Evolutionary conservation across 768 basidiomycete species (phyloP).

Genomic region (Boletus sensibilis): DNA sequence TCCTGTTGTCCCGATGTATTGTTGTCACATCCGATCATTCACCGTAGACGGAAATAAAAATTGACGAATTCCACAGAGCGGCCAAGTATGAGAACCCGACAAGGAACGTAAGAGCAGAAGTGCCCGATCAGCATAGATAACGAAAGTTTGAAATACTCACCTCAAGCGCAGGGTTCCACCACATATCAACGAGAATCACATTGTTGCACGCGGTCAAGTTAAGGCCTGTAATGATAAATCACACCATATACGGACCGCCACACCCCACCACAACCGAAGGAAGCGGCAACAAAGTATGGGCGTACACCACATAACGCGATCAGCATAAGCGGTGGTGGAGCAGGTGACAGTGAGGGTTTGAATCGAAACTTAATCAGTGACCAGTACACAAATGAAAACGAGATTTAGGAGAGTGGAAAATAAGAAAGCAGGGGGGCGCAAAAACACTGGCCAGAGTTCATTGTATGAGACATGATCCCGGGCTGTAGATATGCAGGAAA

Average conservation of each 20-base stretch:
- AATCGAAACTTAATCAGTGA: slow-evolving; percentile 16
- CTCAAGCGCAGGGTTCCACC: slow-evolving; percentile 93
- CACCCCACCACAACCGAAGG: slow-evolving; percentile 1
- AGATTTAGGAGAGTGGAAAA: neutral
- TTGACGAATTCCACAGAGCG: neutral
- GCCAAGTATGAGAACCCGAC: neutral
- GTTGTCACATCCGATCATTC: neutral
- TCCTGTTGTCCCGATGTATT: slow-evolving; percentile 45
- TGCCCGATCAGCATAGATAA: slow-evolving; percentile 7
- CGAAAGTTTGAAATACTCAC: no score
- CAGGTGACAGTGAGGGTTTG: neutral
- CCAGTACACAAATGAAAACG: neutral
- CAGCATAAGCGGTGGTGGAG: neutral
- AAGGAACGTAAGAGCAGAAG: neutral
- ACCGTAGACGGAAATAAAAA: neutral
- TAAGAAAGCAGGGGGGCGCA: neutral
- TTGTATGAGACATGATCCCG: neutral
- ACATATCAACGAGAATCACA: slow-evolving; percentile 88
- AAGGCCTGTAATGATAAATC: slow-evolving; percentile 51
- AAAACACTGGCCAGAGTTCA: neutral
- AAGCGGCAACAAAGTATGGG: neutral
- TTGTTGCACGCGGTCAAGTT: slow-evolving; percentile 94
- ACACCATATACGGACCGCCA: neutral
- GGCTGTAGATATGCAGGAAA: neutral
- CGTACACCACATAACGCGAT: neutral